A percentile compares a stretch with the other conserved stretches of the same genome.
Evolutionary conservation across 805 yeast genomes (phyloP).

Genomic region (Zygosaccharomyces gambellarensis): DNA sequence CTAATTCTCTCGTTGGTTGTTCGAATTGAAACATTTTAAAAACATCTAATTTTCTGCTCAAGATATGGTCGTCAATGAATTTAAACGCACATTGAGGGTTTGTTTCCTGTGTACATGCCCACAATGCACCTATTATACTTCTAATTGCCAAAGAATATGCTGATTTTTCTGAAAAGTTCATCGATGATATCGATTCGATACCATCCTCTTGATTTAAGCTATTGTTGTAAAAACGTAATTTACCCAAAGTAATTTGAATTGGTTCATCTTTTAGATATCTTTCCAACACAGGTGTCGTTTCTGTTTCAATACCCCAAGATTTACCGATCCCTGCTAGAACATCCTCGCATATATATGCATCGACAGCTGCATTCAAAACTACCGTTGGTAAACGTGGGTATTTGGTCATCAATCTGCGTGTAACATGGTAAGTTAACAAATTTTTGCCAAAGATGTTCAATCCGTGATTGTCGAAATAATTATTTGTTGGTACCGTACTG

Average conservation of each 20-base stretch:
- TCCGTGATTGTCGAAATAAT: slow-evolving; percentile 68
- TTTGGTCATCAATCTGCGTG: slow-evolving; percentile 64
- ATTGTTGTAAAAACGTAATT: slow-evolving; percentile 46
- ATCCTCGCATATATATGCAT: slow-evolving; percentile 65
- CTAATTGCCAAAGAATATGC: slow-evolving; percentile 66
- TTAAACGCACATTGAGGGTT: slow-evolving; percentile 56
- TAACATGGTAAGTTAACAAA: slow-evolving; percentile 66
- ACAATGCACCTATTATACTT: slow-evolving; percentile 77
- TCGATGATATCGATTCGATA: slow-evolving; percentile 43
- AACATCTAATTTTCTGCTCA: slow-evolving; percentile 78
- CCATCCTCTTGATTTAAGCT: slow-evolving; percentile 42
- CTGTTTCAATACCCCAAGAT: slow-evolving; percentile 87
- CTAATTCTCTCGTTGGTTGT: slow-evolving; percentile 80
- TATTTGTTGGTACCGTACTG: slow-evolving; percentile 36
- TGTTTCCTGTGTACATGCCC: slow-evolving; percentile 48
- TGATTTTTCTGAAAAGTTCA: slow-evolving; percentile 29
- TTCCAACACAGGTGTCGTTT: slow-evolving; percentile 55
- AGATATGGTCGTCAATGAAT: slow-evolving; percentile 69
- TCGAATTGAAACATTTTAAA: slow-evolving; percentile 71
- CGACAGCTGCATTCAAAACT: slow-evolving; percentile 69
- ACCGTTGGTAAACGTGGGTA: slow-evolving; percentile 89
- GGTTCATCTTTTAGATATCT: slow-evolving; percentile 67
- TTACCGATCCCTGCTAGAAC: slow-evolving; percentile 64
- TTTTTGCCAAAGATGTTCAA: slow-evolving; percentile 79
- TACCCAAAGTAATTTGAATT: slow-evolving; percentile 63